Conservation (phyloP, 352 stramenopile species). For the Pythium rhizo-oryzae region DNA sequence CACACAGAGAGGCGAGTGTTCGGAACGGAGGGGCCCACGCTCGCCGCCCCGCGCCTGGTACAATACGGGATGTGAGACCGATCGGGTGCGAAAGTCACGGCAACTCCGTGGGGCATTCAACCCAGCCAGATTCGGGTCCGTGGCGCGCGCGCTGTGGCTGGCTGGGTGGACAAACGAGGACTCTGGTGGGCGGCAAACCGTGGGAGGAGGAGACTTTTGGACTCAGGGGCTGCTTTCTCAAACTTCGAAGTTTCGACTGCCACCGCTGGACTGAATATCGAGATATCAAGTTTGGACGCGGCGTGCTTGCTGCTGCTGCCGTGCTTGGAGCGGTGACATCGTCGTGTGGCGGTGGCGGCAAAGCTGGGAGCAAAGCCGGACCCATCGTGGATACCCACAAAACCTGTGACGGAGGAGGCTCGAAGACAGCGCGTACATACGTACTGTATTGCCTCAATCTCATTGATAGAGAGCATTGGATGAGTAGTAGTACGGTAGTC, state of each 20-base stretch:
- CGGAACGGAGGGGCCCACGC: too few relatives aligned
- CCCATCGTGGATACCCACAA: too few relatives aligned
- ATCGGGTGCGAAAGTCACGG: not conserved
- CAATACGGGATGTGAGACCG: not conserved
- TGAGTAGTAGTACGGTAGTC: too few relatives aligned
- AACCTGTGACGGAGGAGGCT: too few relatives aligned
- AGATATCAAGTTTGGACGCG: not conserved
- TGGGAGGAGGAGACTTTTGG: too few relatives aligned
- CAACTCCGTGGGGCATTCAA: conserved; percentile 1
- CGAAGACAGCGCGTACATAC: too few relatives aligned
- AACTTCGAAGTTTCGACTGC: not conserved
- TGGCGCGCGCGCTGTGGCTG: not conserved
- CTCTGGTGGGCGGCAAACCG: not conserved
- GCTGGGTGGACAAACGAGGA: not conserved
- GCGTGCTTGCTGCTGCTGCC: not conserved
- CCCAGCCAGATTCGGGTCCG: conserved; percentile 4
- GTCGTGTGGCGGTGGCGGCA: too few relatives aligned
- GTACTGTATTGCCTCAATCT: too few relatives aligned
- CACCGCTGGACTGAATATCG: not conserved
- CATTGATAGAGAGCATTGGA: too few relatives aligned
- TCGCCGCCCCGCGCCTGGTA: not conserved
- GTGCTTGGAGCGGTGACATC: too few relatives aligned
- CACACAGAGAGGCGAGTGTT: not conserved
- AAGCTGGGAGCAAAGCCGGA: too few relatives aligned
- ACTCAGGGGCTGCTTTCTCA: not conserved